Conservation (phyloP, 179 eudicot species). For the Beta corolliflora region DNA sequence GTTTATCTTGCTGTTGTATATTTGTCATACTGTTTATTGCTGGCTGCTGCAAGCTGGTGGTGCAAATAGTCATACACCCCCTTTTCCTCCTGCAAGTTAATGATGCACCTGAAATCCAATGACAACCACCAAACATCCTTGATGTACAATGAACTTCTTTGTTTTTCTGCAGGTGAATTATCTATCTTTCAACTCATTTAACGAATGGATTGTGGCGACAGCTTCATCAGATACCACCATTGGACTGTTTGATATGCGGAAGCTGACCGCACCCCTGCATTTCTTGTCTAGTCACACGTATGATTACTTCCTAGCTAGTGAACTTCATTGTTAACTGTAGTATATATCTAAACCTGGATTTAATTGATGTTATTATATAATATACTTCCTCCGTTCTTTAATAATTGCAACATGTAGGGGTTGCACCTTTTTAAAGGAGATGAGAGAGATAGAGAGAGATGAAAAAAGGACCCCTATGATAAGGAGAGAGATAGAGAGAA, state of each 20-base stretch:
- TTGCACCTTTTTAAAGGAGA: too few relatives aligned
- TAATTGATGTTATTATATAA: not conserved
- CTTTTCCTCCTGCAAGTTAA: not conserved
- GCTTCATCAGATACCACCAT: constrained; percentile 93
- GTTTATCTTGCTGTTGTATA: not conserved
- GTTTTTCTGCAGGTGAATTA: constrained; percentile 67
- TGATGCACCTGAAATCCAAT: not conserved
- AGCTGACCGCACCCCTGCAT: constrained; percentile 73
- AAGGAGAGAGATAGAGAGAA: too few relatives aligned
- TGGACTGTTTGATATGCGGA: constrained; percentile 87
- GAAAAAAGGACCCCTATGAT: too few relatives aligned
- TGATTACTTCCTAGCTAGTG: constrained; percentile 19
- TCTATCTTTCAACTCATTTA: constrained; percentile 79
- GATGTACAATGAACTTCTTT: not conserved
- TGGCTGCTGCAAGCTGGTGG: not conserved
- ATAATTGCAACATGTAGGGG: too few relatives aligned
- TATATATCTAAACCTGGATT: not conserved
- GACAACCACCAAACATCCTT: not conserved
- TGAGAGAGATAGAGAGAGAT: too few relatives aligned
- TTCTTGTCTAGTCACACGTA: constrained; percentile 77
- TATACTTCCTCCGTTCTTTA: too few relatives aligned
- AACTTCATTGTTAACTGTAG: not conserved
- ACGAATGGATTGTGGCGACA: constrained; percentile 88
- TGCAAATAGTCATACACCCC: not conserved
- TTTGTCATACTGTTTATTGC: not conserved